Evolutionary conservation across 2,329 filamentous ascomycete genomes (phyloP).

Genomic region (Apiospora arundinis): DNA sequence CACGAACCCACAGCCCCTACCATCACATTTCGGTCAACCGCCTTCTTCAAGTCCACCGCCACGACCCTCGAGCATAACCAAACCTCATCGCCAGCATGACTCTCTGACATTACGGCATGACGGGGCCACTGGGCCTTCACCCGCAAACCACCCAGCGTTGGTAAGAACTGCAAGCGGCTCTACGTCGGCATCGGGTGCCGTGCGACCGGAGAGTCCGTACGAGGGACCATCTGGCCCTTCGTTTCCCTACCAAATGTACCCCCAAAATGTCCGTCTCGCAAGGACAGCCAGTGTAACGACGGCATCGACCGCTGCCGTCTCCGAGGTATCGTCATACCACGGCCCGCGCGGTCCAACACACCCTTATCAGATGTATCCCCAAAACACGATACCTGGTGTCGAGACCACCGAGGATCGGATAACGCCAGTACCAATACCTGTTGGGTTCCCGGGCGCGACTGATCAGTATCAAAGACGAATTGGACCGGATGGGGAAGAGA

Average conservation of each 20-base stretch:
- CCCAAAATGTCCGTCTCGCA: slow-evolving; percentile 65
- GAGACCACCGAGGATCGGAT: slow-evolving; percentile 46
- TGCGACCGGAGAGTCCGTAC: slow-evolving; percentile 65
- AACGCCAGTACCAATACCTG: slow-evolving; percentile 57
- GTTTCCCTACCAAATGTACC: slow-evolving; percentile 85
- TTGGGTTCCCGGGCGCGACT: slow-evolving; percentile 76
- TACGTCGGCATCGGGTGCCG: slow-evolving; percentile 39
- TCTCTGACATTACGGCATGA: slow-evolving; percentile 60
- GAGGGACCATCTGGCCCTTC: slow-evolving; percentile 75
- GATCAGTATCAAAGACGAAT: slow-evolving; percentile 74
- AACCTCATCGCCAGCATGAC: slow-evolving; percentile 56
- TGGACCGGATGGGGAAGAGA: slow-evolving; percentile 83
- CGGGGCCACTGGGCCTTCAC: slow-evolving; percentile 45
- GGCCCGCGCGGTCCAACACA: slow-evolving; percentile 75
- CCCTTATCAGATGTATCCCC: slow-evolving; percentile 86
- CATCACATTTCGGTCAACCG: slow-evolving; percentile 16
- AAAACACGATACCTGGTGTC: slow-evolving; percentile 70
- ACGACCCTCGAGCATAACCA: slow-evolving; percentile 62
- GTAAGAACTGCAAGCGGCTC: slow-evolving; percentile 42
- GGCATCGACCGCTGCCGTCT: slow-evolving; percentile 67
- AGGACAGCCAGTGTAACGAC: slow-evolving; percentile 72
- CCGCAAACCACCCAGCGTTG: slow-evolving; percentile 30
- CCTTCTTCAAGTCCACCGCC: slow-evolving; percentile 29
- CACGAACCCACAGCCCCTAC: slow-evolving; percentile 29
- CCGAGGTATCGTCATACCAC: slow-evolving; percentile 62